Percentiles rank a stretch among this genome's conserved stretches.
Evolutionary conservation across 1,284 basidiomycete species (phyloP).

Genomic region (Puccinia novopanici): DNA sequence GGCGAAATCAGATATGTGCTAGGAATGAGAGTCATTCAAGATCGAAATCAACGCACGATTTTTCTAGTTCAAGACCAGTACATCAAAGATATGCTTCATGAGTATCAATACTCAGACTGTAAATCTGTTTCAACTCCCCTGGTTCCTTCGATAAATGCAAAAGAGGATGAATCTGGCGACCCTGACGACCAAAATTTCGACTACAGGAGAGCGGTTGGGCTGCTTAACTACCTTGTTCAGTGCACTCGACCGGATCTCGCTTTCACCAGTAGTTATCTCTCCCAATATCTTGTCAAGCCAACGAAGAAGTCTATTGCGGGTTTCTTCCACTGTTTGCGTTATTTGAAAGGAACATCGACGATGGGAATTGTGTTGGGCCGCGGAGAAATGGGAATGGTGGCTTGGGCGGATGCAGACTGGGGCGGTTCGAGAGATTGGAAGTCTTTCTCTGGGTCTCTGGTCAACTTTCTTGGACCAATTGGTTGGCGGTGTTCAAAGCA

Average conservation of each 20-base stretch:
- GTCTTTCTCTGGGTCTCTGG: neutral
- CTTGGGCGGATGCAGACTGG: neutral
- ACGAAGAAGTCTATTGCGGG: no score
- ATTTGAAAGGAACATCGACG: no score
- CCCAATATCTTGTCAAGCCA: no score
- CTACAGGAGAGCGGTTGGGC: conserved; percentile 4
- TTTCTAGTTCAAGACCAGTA: no score
- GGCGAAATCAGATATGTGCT: no score
- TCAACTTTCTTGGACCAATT: neutral
- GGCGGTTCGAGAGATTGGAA: neutral
- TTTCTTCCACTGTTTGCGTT: no score
- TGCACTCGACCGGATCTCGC: conserved; percentile 22
- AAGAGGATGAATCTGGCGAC: neutral
- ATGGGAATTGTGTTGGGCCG: no score
- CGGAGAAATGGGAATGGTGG: neutral
- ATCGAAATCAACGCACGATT: no score
- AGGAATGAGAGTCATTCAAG: no score
- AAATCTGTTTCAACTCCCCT: neutral
- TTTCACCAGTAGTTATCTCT: neutral
- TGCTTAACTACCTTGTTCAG: conserved; percentile 19
- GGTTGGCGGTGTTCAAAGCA: conserved; percentile 22
- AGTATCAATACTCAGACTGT: no score
- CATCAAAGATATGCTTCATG: no score
- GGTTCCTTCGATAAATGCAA: neutral
- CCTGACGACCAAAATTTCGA: neutral